Percentiles rank a stretch among this genome's conserved stretches.
These are phyloP conservation scores for Polyrhizophydium stewartii DNA, from an alignment of 371 early-diverging fungal species.

Conservation along the genomic window DNA sequence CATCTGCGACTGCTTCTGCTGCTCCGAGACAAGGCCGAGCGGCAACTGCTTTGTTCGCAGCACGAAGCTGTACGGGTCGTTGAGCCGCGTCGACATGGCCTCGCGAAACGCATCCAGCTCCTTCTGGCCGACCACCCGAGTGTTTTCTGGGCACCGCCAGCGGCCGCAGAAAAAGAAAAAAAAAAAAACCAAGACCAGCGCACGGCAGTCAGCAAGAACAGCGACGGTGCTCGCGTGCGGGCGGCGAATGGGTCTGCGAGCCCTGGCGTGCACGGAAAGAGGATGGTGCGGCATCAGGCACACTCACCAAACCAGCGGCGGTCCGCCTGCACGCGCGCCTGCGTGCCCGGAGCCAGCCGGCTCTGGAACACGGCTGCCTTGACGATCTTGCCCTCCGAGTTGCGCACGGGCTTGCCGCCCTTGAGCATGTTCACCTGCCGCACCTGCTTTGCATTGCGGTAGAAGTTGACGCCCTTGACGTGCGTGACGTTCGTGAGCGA, in stretches of 20 bases:
- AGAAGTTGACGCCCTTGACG: conserved; percentile 84
- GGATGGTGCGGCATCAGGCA: too few species aligned
- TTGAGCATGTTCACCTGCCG: conserved; percentile 89
- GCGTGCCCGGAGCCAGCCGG: conserved; percentile 66
- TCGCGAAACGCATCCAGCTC: conserved; percentile 86
- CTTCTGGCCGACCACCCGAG: conserved; percentile 91
- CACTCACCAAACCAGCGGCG: conserved; percentile 95
- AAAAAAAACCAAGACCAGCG: too few species aligned
- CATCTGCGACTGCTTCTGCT: conserved; percentile 65
- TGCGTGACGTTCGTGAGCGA: conserved; percentile 32
- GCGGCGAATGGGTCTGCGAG: too few species aligned
- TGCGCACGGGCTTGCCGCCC: conserved; percentile 83
- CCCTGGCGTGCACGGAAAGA: too few species aligned
- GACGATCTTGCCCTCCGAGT: conserved; percentile 89
- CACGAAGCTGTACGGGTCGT: conserved; percentile 97
- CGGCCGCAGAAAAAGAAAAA: conserved; percentile 1
- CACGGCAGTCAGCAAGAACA: too few species aligned
- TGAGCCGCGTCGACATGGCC: conserved; percentile 80
- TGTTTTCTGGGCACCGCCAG: conserved; percentile 65
- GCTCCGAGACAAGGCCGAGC: conserved; percentile 86
- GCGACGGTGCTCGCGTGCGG: too few species aligned
- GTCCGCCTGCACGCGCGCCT: conserved; percentile 83
- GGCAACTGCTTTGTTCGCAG: conserved; percentile 96
- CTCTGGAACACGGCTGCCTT: conserved; percentile 94
- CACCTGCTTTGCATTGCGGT: conserved; percentile 91